Evolutionary conservation across 2,329 filamentous ascomycete genomes (phyloP), one percentile per base, ranked within the genome.

Genomic region (Fusarium sp.): DNA sequence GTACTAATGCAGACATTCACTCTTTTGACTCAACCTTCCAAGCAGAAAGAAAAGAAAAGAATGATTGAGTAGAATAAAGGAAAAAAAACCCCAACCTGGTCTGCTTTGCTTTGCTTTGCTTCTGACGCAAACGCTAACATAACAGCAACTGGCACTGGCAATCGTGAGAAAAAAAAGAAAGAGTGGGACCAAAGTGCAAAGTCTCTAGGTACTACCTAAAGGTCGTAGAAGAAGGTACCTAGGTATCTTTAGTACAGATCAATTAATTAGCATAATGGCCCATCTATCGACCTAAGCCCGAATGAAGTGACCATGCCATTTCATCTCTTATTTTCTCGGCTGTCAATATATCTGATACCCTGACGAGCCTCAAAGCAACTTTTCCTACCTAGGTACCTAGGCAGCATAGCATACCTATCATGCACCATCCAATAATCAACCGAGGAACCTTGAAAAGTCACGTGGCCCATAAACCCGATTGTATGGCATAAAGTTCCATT

Each of bases 141-240:
- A 68, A 66, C 62, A 59, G 58, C 50, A 64, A 45, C 52, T 38
- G 54, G 46, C 46, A 45, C 52, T 38, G 54, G 46, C 46, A 68
- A 59, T 63, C 56, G 70, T 62, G 52, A 45, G 63, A 64, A 75
- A 38, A 38, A 29, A 38, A 38, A 38, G 32, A 71, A 74, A 64
- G 57, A 76, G 73, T 76, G 74, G 74, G n/a, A 2, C 70, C 24
- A 3, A 51, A 18, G 6, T 32, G 30, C 40, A 64, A n/a, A n/a
- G 18, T 38, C 18, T 38, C 34, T 18, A 27, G 27, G 27, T 29
- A 30, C 29, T 30, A 30, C 29, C 29, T 30, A 16, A 38, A 38
- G 34, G 34, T 38, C 18, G 34, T 18, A n/a, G 34, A 38, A 38
- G 18, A 38, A 38, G 34, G 18, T 34, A 34, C 16, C 5, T 29